Base-by-base conservation (phyloP, 768 basidiomycete genomes). In the Pisolithus sp. region DNA sequence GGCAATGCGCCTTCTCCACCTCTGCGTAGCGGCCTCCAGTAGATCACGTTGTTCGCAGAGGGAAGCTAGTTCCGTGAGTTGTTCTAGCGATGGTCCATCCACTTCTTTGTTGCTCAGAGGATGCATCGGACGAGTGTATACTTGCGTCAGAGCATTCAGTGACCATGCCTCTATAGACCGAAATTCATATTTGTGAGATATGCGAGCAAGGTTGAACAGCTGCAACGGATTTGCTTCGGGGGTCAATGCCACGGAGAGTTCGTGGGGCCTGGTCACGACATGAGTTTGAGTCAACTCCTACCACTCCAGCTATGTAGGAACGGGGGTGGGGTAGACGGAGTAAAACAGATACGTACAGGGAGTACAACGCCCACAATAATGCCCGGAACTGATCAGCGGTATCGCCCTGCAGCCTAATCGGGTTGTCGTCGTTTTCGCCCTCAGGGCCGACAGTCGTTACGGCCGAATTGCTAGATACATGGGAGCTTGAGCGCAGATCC, bases 361-460 rank as follows among this genome's bases (percentile, higher is more conserved):
- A 73, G 57, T 80, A 75, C 43, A 79, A 59, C 3, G 75, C 72
- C 77, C 79, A 81, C 34, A 81, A 63, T 37, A 83, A 69, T 4
- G 76, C 77, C 10, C 76, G 69, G 57, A 80, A 79, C 45, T 78
- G 74, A 41, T 75, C 74, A 21, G 71, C 72, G 6, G 71, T 71
- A 53, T 81, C 79, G 6, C 70, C 70, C 37, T 71, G 73, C 31
- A 81, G 67, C 28, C 67, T 60, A 36, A 80, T 76, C 2, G 78
- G 80, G 37, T 73, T 71, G 55, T 75, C 74, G 62, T 81, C 80
- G 59, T 69, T 71, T 50, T 67, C 66, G 2, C 79, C 80, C 55
- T 81, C 80, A 18, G 70, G 58, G 13, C 64, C 63, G 36, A 66
- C 60, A 7, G 64, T 62, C 2, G 24, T 26, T 54, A 66, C 65